Conservation (phyloP, 805 yeast species). For the Candida andamanensis region DNA sequence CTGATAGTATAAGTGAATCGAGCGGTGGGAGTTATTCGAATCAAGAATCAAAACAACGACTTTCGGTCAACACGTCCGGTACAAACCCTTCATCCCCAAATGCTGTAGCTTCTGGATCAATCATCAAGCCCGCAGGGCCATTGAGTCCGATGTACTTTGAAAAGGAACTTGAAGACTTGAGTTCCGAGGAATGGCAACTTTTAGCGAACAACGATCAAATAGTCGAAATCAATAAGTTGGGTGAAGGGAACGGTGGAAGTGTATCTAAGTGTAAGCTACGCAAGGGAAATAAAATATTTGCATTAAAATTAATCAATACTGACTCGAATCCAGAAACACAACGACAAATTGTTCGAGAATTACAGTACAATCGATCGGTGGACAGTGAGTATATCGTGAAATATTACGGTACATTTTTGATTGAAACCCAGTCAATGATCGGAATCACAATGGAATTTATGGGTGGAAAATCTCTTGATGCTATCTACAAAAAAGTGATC, state of each 20-base stretch:
- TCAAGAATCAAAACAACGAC: too few species aligned
- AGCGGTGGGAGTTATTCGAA: not conserved
- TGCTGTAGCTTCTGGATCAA: constrained; percentile 3
- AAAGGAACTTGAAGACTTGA: constrained; percentile 35
- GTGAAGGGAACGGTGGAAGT: constrained; percentile 94
- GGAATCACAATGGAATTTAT: constrained; percentile 96
- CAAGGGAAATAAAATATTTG: constrained; percentile 64
- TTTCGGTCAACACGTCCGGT: not conserved
- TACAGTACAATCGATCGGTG: constrained; percentile 82
- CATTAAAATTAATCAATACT: constrained; percentile 68
- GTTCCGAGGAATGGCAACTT: constrained; percentile 71
- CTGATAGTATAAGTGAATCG: not conserved
- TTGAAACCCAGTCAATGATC: constrained; percentile 71
- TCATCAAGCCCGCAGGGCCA: constrained; percentile 6
- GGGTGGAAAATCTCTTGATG: constrained; percentile 89
- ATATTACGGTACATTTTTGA: constrained; percentile 88
- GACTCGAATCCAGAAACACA: constrained; percentile 83
- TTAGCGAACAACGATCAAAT: constrained; percentile 58
- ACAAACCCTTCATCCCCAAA: constrained; percentile 1
- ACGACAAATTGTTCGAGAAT: constrained; percentile 84
- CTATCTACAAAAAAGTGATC: constrained; percentile 76
- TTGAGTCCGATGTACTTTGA: constrained; percentile 6
- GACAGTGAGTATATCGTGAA: constrained; percentile 79
- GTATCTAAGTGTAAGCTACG: constrained; percentile 71
- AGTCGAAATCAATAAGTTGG: constrained; percentile 63